A percentile compares a stretch with the other conserved stretches of the same genome.
Conservation (phyloP, 2,329 filamentous ascomycete genomes). For the Aspergillus cejpii region DNA sequence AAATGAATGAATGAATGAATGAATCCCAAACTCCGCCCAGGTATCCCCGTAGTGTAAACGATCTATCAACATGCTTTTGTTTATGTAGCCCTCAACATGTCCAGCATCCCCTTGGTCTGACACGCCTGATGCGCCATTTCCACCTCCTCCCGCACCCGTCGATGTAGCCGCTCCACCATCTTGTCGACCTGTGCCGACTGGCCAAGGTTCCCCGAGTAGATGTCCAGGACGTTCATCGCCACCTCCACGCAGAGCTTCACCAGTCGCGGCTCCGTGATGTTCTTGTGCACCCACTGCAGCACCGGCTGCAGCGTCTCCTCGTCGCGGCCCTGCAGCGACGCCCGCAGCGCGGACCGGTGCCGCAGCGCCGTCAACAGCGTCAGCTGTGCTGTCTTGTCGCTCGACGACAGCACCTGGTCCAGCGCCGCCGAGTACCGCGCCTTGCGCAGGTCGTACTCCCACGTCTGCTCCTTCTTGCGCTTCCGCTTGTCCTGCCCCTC, state of each 20-base stretch:
- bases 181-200: constrained; percentile 66
- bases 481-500: constrained; percentile 58
- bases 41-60: neutral
- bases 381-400: constrained; percentile 57
- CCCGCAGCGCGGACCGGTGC: constrained; percentile 76
- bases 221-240: constrained; percentile 71
- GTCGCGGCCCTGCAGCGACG: constrained; percentile 72
- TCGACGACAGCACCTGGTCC: constrained; percentile 63
- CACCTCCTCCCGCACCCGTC: constrained; percentile 66
- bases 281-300: constrained; percentile 71
- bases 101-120: constrained; percentile 80
- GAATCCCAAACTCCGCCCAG: constrained; percentile 14
- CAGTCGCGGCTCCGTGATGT: constrained; percentile 77
- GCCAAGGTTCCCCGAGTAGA: constrained; percentile 75
- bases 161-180: constrained; percentile 62
- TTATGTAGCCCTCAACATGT: constrained; percentile 52
- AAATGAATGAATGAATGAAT: neutral
- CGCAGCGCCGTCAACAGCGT: constrained; percentile 77
- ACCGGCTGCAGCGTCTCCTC: constrained; percentile 75
- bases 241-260: constrained; percentile 76
- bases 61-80: constrained; percentile 11
- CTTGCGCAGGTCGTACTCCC: constrained; percentile 76
- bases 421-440: constrained; percentile 71
- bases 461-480: constrained; percentile 60
- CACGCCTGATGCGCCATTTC: constrained; percentile 77